These are phyloP conservation scores for Hirschioporus abietinus DNA, from an alignment of 768 basidiomycete species.

Conservation along the genomic window DNA sequence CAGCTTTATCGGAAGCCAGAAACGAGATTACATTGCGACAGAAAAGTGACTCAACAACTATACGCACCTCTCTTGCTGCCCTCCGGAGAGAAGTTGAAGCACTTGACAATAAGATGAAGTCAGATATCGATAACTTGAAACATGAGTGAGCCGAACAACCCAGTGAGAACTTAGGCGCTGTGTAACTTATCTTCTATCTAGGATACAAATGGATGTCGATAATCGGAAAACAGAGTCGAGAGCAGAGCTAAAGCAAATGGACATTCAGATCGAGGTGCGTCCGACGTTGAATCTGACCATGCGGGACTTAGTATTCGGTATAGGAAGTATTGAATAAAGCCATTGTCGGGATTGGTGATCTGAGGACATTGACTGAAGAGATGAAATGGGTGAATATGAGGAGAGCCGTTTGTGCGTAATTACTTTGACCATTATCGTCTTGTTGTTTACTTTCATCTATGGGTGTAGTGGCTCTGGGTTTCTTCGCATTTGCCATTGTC, in stretches of 20 bases:
- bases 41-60: conserved; percentile 79
- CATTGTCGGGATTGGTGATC: conserved; percentile 68
- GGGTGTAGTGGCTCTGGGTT: conserved; percentile 1
- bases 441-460: background rate
- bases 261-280: conserved; percentile 75
- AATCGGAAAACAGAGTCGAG: conserved; percentile 89
- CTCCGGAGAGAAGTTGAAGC: conserved; percentile 83
- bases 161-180: conserved; percentile 1
- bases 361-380: conserved; percentile 77
- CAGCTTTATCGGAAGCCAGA: conserved; percentile 85
- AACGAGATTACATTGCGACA: conserved; percentile 80
- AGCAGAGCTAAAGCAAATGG: conserved; percentile 76
- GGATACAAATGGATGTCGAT: conserved; percentile 95
- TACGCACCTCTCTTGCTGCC: conserved; percentile 69
- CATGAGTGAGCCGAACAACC: conserved; percentile 68
- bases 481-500: conserved; percentile 2
- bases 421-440: background rate
- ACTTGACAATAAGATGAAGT: conserved; percentile 88
- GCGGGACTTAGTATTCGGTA: background rate
- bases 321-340: conserved; percentile 75
- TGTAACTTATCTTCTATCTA: conserved; percentile 23
- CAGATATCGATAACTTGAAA: conserved; percentile 81
- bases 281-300: conserved; percentile 3
- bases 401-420: conserved; percentile 63
- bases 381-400: conserved; percentile 89